Percentiles rank a stretch among this genome's conserved stretches.
phyloP scores from a whole-genome alignment of 2,329 filamentous ascomycete species.

The Cladosporium cucumerinum region DNA sequence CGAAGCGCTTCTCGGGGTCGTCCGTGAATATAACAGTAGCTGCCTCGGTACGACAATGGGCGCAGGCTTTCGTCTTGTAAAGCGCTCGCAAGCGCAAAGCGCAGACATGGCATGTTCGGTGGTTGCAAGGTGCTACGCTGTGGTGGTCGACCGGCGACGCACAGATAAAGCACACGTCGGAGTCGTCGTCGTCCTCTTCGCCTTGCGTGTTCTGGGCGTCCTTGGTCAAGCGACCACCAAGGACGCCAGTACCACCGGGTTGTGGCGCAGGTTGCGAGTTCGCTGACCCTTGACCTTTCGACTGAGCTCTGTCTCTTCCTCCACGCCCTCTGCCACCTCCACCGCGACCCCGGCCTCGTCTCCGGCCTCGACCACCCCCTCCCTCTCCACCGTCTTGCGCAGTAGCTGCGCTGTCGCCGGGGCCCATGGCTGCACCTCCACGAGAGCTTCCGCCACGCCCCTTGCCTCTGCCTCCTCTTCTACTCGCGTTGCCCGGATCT shows the following conservation, averaged over 20 bases:
- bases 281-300: conserved; percentile 22
- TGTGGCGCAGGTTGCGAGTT: conserved; percentile 38
- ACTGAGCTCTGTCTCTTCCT: conserved; percentile 35
- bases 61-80: conserved; percentile 94
- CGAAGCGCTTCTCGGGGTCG: conserved; percentile 72
- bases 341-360: conserved; percentile 25
- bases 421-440: conserved; percentile 7
- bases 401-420: conserved; percentile 16
- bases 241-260: conserved; percentile 37
- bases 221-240: conserved; percentile 48
- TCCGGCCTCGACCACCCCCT: conserved; percentile 22
- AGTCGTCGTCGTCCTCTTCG: conserved; percentile 40
- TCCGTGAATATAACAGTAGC: conserved; percentile 90
- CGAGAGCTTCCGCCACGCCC: conserved; percentile 20
- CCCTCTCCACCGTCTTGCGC: conserved; percentile 13
- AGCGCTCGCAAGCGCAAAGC: conserved; percentile 84
- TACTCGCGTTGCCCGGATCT: not conserved
- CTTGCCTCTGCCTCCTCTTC: conserved; percentile 23
- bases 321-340: conserved; percentile 35
- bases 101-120: conserved; percentile 95
- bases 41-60: conserved; percentile 83
- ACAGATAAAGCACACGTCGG: conserved; percentile 95
- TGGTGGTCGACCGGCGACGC: conserved; percentile 85
- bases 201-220: conserved; percentile 39
- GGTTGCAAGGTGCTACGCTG: conserved; percentile 89